Base-by-base conservation (phyloP, 2,329 filamentous ascomycete species). In the Coniella vitis region DNA sequence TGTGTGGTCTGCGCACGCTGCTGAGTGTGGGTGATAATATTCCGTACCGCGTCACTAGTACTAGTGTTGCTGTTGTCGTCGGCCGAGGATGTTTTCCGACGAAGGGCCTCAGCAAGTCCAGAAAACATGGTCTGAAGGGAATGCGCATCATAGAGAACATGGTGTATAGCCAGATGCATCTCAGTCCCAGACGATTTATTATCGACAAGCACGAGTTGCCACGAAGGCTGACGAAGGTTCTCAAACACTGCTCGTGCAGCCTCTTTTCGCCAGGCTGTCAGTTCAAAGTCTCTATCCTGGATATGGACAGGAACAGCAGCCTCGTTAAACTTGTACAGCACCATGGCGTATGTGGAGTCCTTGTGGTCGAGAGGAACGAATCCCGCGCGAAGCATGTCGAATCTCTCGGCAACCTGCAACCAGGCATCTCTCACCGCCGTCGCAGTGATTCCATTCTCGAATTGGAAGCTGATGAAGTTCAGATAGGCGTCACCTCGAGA, bases 131-230 rank as follows among this genome's bases (percentile, higher is more conserved):
- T 60, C 3, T 78, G 70, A 10, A 96, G 68, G 8, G 88, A 90
- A 36, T 80, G 74, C 0, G 89, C 90, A 67, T 96, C 90, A 56
- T 94, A 96, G 0, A 96, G 69, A 0, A 87, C 86, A 66, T 96
- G 90, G 54, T 94, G 85, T 3, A 89, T 72, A 1, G 70, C 61
- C 4, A 81, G 54, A 40, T 75, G 67, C 64, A 76, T 72, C 2
- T 42, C 57, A 4, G 54, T 32, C 1, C 45, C 38, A 0, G 53
- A 43, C 0, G 25, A 5, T 5, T 58, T 47, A 1, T 53, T 38
- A 3, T 69, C 55, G 0, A 74, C 60, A 1, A 89, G 41, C 0
- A 69, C 66, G 17, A 87, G 63, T 12, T 68, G 68, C 88, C 88
- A 94, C 1, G 80, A 78, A 0, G 81, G 81, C 0, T 62, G 54